Conservation (phyloP, 768 basidiomycete species). For the Leccinum rimulosum region DNA sequence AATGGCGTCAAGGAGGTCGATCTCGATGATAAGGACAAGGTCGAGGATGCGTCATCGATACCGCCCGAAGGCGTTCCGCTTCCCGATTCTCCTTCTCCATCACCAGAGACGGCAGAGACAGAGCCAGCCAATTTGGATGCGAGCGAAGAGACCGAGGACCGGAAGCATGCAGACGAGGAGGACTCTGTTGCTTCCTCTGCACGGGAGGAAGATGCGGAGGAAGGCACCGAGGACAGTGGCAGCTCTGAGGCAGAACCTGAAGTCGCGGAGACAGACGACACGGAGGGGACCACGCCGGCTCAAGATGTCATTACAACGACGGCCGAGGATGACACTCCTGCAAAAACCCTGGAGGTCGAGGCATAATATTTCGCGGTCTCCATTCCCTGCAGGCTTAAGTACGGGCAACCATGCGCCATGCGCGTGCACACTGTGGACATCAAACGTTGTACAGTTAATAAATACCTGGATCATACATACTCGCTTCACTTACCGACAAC, state of each 20-base stretch:
- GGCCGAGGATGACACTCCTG: constrained; percentile 8
- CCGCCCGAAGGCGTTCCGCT: constrained; percentile 36
- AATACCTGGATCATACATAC: constrained; percentile 1
- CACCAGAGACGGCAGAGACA: constrained; percentile 15
- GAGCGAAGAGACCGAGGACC: constrained; percentile 9
- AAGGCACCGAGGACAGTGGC: constrained; percentile 3
- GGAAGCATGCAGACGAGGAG: constrained; percentile 13
- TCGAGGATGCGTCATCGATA: constrained; percentile 12
- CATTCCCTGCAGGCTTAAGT: constrained; percentile 20
- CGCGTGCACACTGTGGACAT: constrained; percentile 1
- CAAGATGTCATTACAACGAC: constrained; percentile 3
- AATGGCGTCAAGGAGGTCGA: constrained; percentile 69
- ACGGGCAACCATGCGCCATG: constrained; percentile 16
- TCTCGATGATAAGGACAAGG: constrained; percentile 40
- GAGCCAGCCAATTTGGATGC: neutral
- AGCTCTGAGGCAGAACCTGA: constrained; percentile 2
- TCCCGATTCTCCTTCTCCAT: constrained; percentile 36
- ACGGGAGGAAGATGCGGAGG: constrained; percentile 4
- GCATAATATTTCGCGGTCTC: constrained; percentile 12
- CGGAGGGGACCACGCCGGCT: neutral
- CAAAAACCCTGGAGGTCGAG: constrained; percentile 19
- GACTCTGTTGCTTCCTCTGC: constrained; percentile 28
- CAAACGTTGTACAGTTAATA: constrained; percentile 7
- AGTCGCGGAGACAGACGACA: constrained; percentile 4
- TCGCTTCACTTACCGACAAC: constrained; percentile 12